Base-by-base conservation (phyloP, 140 eudicot genomes). In the Flaveria floridana region DNA sequence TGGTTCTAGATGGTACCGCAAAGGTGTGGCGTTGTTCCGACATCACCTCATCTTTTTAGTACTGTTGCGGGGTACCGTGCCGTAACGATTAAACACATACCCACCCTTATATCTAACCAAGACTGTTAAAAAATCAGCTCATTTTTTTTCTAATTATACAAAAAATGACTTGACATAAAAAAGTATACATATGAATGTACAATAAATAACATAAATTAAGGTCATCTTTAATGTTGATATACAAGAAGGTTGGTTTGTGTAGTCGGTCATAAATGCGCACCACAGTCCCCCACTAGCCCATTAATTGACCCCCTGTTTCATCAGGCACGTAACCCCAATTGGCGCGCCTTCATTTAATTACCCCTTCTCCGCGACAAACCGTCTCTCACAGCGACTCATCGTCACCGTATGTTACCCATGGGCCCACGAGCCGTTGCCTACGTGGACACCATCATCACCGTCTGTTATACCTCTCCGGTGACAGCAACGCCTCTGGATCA, bases 401-500 rank as follows among this genome's bases (percentile, higher is more conserved):
- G 47, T 28, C 78, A 72, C 74, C 82, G 82, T 78, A 78, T 50
- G 6, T 62, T 78, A 34, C 19, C 26, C 25, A 10, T 59, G 7
- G 10, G 2, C 19, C 37, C 25, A 71, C 50, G 44, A 63, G 13
- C 15, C 6, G 8, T 11, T 20, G 71, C 76, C 84, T 84, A 82
- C 86, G 86, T 86, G 87, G 77, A 71, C 1, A 14, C 46, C 48
- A 50, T 65, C 81, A 19, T 86, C 81, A 87, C 82, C 92, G 91
- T 77, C 89, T 83, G 83, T 75, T 84, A 28, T 69, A 88, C 63
- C 99, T 79, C 74, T 95, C 97, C 84, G 99, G 99, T 26, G 99
- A 95, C 37, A 95, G 79, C 19, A 95, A 59, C 41, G 99, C 97
- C 79, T 95, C 97, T 11, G 99, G 99, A 83, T 95, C 97, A 48